Percentiles rank a stretch among this genome's conserved stretches.
These are phyloP conservation scores for Apiospora sp. DNA, from an alignment of 2,329 filamentous ascomycete genomes.

Conservation along the genomic window DNA sequence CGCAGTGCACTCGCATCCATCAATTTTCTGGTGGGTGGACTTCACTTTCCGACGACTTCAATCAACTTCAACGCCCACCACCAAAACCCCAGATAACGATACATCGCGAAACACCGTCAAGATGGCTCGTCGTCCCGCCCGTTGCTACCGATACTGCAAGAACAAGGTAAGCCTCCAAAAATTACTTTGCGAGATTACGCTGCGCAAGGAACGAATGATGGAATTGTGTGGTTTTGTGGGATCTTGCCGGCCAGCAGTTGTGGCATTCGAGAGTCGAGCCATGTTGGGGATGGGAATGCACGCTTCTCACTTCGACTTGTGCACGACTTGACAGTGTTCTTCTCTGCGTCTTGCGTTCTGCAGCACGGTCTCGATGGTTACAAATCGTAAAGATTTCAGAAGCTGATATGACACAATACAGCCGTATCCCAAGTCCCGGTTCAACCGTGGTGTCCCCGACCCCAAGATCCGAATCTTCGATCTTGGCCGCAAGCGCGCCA, in stretches of 20 bases:
- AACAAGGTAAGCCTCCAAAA: slow-evolving; percentile 82
- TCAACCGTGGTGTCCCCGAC: slow-evolving; percentile 98
- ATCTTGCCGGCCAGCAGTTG: neutral
- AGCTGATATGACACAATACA: slow-evolving; percentile 67
- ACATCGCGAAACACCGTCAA: slow-evolving; percentile 71
- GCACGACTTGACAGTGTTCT: neutral
- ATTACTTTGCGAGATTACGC: neutral
- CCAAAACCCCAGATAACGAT: slow-evolving; percentile 47
- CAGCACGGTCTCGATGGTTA: neutral
- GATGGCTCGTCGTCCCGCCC: slow-evolving; percentile 99
- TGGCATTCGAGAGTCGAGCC: neutral
- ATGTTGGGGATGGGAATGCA: slow-evolving; percentile 23
- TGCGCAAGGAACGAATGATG: neutral
- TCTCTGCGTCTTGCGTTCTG: neutral
- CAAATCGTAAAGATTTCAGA: neutral
- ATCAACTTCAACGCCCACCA: slow-evolving; percentile 28
- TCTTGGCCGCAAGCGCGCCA: slow-evolving; percentile 97
- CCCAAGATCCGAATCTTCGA: slow-evolving; percentile 96
- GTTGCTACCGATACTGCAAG: slow-evolving; percentile 99
- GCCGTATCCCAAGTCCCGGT: slow-evolving; percentile 99
- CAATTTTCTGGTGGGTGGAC: slow-evolving; percentile 43
- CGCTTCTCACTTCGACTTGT: slow-evolving; percentile 25
- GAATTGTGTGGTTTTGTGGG: neutral
- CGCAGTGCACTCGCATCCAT: slow-evolving; percentile 38
- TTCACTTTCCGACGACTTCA: slow-evolving; percentile 41